Evolutionary conservation across 345 rosid genomes (phyloP), one percentile per base, ranked within the genome.

Genomic region (Microthlaspi erraticum): DNA sequence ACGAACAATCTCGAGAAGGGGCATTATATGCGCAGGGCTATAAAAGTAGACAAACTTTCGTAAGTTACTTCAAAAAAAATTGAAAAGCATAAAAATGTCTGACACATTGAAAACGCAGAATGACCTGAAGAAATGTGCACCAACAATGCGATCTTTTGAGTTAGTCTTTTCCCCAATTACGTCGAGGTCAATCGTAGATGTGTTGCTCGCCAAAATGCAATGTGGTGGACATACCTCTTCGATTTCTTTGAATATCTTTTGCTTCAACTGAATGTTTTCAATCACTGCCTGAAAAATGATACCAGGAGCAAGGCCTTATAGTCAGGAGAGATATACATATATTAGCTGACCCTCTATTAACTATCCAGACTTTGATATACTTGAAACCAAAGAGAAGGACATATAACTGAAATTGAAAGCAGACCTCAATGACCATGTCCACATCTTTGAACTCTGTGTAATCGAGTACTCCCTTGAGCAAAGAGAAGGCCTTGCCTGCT

Each of bases 21-120:
- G 86, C 99, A 91, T 94, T 68, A 91, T 78, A 78, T 94, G 97
- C 50, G 99, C 99, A 60, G 99, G 99, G 76, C 97, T 93, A 82
- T 75, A 50, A 57, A 80, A 29, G 46, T 12, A 51, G 63, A 76
- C 26, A 83, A 58, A 19, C 48, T 45, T 51, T 42, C 20, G 38
- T 71, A n/a, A 31, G 12, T 65, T 48, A 26, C 61, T 49, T 1
- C 5, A 14, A 19, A 57, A 32, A 19, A 32, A 45, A 26, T 2
- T 0, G 0, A 39, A 58, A 38, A 23, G 1, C 6, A 26, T 45
- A 6, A 12, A 57, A 18, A 13, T 18, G 0, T 39, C 7, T 1
- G 6, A 13, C 36, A 38, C 26, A 59, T 7, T 74, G 32, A 51
- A 55, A 41, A 48, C 14, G 7, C 44, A 39, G 49, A 66, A 51